Percentiles rank a stretch among this genome's conserved stretches.
Conservation (phyloP, 1,139 yeast species). For the Suhomyces taliae region DNA sequence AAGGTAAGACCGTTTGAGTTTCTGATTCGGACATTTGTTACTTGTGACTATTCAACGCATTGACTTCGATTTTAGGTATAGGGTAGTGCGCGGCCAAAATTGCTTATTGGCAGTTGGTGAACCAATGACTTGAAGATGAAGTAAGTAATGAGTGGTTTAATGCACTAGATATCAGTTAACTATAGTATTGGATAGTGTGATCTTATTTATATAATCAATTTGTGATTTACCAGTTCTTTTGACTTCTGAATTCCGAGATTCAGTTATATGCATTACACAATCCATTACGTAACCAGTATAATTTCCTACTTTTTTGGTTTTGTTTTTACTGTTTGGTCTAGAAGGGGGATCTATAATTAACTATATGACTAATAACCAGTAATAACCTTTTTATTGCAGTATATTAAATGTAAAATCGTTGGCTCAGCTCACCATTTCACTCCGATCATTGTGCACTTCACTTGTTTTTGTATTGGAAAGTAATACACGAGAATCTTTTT, state of each 20-base stretch:
- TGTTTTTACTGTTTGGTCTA: too few species aligned
- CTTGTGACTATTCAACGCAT: background rate
- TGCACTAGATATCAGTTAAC: too few species aligned
- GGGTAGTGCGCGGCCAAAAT: background rate
- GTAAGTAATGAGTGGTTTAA: too few species aligned
- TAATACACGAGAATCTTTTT: constrained; percentile 1
- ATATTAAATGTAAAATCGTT: background rate
- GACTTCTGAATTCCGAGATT: too few species aligned
- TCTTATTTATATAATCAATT: too few species aligned
- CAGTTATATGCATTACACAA: too few species aligned
- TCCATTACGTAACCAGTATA: too few species aligned
- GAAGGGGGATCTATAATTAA: too few species aligned
- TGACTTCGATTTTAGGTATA: background rate
- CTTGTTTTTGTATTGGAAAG: constrained; percentile 1
- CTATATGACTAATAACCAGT: background rate
- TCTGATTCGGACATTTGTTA: constrained; percentile 9
- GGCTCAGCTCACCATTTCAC: background rate
- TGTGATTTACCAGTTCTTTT: too few species aligned
- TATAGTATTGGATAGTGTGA: too few species aligned
- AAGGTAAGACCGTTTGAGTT: constrained; percentile 51
- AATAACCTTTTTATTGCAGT: background rate
- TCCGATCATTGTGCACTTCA: background rate
- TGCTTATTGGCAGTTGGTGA: background rate
- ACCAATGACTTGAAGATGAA: background rate
- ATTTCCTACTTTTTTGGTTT: too few species aligned